Conservation (phyloP, 2,329 filamentous ascomycete genomes). For the Colletotrichum abscissum region DNA sequence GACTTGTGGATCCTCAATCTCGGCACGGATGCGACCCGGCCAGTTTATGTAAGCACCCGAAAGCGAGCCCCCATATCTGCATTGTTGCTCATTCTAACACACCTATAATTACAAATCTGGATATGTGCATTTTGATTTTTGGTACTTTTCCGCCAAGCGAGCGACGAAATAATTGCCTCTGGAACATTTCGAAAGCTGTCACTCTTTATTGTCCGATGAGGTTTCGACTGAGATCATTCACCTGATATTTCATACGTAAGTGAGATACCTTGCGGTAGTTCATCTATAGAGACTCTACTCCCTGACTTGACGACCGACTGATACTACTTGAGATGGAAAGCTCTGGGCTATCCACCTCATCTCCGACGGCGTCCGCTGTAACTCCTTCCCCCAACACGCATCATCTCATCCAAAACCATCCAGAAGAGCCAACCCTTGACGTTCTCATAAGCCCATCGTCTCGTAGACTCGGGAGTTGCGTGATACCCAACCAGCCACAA, state of each 20-base stretch:
- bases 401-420: slow-evolving; percentile 36
- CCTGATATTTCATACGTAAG: too few species aligned
- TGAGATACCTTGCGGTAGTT: too few species aligned
- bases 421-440: slow-evolving; percentile 37
- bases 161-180: too few species aligned
- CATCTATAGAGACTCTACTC: accelerated
- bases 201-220: too few species aligned
- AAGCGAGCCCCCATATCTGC: neutral
- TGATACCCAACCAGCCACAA: slow-evolving; percentile 37
- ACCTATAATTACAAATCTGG: too few species aligned
- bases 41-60: neutral
- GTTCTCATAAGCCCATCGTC: slow-evolving; percentile 38
- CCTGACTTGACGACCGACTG: too few species aligned
- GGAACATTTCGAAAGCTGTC: too few species aligned
- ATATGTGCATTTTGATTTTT: neutral
- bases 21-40: neutral
- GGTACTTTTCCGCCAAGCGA: too few species aligned
- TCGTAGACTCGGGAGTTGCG: slow-evolving; percentile 35
- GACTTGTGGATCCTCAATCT: neutral
- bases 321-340: too few species aligned
- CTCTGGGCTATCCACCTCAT: neutral
- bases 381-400: slow-evolving; percentile 34
- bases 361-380: slow-evolving; percentile 10
- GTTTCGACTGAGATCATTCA: too few species aligned
- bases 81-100: neutral